phyloP scores from a whole-genome alignment of 2,329 filamentous ascomycete genomes.

The Epichloe gansuensis region DNA sequence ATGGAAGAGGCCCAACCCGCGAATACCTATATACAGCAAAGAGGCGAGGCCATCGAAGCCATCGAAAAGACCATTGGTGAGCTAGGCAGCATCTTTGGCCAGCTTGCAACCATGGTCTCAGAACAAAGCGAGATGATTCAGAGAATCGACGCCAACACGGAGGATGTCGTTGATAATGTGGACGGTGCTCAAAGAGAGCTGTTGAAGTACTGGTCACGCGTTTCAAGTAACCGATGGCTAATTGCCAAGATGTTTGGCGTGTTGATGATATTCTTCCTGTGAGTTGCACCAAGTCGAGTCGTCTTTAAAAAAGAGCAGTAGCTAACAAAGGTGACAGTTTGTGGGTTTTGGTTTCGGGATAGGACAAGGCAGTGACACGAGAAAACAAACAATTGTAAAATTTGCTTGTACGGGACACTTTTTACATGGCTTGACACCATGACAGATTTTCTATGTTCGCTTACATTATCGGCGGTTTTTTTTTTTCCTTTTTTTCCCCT shows the following conservation, averaged over 20 bases:
- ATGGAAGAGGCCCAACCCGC: conserved; percentile 83
- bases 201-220: conserved; percentile 91
- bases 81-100: conserved; percentile 80
- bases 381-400: background rate
- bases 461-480: background rate
- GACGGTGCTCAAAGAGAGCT: conserved; percentile 88
- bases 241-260: conserved; percentile 72
- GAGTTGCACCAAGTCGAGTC: conserved; percentile 16
- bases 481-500: background rate
- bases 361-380: conserved; percentile 3
- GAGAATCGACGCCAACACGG: conserved; percentile 91
- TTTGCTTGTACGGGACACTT: background rate
- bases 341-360: conserved; percentile 29
- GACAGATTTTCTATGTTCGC: background rate
- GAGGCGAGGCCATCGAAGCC: conserved; percentile 90
- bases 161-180: conserved; percentile 98
- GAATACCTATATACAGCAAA: conserved; percentile 84
- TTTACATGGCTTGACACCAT: background rate
- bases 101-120: conserved; percentile 90
- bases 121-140: conserved; percentile 98
- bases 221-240: conserved; percentile 91
- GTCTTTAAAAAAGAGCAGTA: background rate
- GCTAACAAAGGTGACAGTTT: conserved; percentile 16
- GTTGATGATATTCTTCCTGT: conserved; percentile 85
- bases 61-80: conserved; percentile 94